A percentile compares a stretch with the other conserved stretches of the same genome.
Conservation (phyloP, 192 early-diverging fungal species). For the Geranomyces variabilis region DNA sequence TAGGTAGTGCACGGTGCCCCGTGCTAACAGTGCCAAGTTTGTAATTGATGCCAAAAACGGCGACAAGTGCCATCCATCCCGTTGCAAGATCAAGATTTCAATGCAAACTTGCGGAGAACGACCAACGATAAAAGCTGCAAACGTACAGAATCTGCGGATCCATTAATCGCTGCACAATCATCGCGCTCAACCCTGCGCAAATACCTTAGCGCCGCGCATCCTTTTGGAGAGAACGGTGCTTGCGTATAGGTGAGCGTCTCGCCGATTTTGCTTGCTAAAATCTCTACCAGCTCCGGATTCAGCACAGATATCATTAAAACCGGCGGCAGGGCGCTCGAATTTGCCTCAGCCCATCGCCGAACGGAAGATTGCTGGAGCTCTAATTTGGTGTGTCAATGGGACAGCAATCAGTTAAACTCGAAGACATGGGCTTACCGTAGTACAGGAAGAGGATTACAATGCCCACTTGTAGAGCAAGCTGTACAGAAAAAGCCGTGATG, state of each 20-base stretch:
- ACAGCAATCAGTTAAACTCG: no score
- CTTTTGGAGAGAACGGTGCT: constrained; percentile 21
- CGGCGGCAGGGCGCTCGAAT: constrained; percentile 15
- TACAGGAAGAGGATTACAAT: constrained; percentile 14
- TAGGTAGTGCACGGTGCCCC: constrained; percentile 13
- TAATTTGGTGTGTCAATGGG: no score
- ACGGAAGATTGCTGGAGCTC: constrained; percentile 7
- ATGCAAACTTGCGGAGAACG: constrained; percentile 22
- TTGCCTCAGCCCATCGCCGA: constrained; percentile 11
- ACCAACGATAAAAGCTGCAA: constrained; percentile 16
- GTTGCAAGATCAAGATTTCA: constrained; percentile 9
- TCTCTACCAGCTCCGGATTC: constrained; percentile 17
- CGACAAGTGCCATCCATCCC: constrained; percentile 24
- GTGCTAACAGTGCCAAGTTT: constrained; percentile 2
- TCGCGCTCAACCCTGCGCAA: neutral
- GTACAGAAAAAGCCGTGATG: constrained; percentile 6
- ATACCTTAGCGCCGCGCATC: constrained; percentile 6
- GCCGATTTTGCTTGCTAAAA: constrained; percentile 14
- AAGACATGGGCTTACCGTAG: neutral
- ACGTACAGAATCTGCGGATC: constrained; percentile 12
- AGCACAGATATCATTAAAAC: constrained; percentile 13
- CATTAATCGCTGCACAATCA: neutral
- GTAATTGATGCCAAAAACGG: constrained; percentile 22
- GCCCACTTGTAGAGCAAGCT: constrained; percentile 3
- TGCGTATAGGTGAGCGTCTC: neutral